Conservation (phyloP, 2,329 filamentous ascomycete genomes). For the Xylaria hypoxylon region DNA sequence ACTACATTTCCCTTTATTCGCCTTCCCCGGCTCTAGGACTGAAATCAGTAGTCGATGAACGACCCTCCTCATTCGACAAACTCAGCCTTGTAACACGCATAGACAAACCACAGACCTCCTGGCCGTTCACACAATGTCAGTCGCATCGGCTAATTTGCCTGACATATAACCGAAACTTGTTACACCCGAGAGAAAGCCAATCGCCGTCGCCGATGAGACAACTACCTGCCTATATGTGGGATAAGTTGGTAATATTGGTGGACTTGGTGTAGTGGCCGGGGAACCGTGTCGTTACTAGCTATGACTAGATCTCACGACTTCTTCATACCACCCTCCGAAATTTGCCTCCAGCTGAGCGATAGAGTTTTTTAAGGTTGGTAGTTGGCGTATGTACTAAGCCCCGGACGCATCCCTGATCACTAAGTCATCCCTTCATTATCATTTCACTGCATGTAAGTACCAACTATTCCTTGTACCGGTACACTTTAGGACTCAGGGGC, state of each 20-base stretch:
- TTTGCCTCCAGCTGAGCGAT: not conserved
- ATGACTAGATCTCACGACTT: not conserved
- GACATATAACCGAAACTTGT: not conserved
- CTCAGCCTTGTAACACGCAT: slow-evolving; percentile 8
- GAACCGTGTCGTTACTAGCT: not conserved
- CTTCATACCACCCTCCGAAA: not conserved
- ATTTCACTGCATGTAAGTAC: not conserved
- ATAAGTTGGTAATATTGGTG: not conserved
- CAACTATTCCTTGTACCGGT: not conserved
- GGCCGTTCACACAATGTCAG: too few relatives aligned
- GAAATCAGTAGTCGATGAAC: not conserved
- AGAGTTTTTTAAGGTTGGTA: not conserved
- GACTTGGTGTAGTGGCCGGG: not conserved
- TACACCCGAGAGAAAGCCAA: not conserved
- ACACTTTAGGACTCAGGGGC: not conserved
- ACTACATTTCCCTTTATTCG: not conserved
- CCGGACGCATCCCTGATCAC: not conserved
- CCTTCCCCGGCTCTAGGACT: not conserved
- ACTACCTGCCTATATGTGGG: not conserved
- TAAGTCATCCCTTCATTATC: not conserved
- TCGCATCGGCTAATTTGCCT: not conserved
- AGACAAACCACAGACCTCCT: not conserved
- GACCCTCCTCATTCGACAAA: not conserved
- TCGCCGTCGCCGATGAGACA: not conserved
- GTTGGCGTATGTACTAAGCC: not conserved